Base-by-base conservation (phyloP, 306 rosid genomes). In the Glycyrrhiza uralensis region DNA sequence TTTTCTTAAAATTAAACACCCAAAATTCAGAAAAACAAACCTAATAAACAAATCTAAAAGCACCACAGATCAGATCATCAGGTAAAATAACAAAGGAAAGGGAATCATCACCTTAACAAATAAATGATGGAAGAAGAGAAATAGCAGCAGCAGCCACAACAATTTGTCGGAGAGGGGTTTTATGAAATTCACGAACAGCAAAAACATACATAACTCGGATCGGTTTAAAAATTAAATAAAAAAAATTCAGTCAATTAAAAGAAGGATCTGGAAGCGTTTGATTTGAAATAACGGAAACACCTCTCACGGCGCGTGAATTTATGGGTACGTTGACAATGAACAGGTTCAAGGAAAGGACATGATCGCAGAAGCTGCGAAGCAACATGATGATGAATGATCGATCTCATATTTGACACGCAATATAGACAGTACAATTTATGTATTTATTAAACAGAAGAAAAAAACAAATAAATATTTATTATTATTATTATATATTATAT, bases 191-290 rank as follows among this genome's bases (percentile, higher is more conserved):
- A 26, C 7, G 72, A 79, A 62, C 7, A 41, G 9, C 12, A 6
- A 51, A 4, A 15, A 23, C 0, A 22, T 13, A 15, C n/a, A 38
- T 3, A 41, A 26, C 5, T 6, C 14, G 30, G 8, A 64, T 44
- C 28, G 54, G 9, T 60, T 18, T 33, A 12, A 26, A 1, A 26
- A 35, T 9, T 11, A 38, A 38, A 38, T 2, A 17, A 36, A 26
- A 66, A 38, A 79, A 76, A 45, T 28, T 32, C 14, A 45, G 42
- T 14, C 8, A 19, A 63, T 51, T 32, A 39, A 35, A 30, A 54
- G 77, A 76, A 81, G 71, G 71, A 76, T 81, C 75, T 76, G 57
- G 78, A 76, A 64, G 45, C 58, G 76, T 55, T 65, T 17, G 57
- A 65, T 39, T 74, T 46, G 33, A 57, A 10, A 46, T 10, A 47